Evolutionary conservation across 2,329 filamentous ascomycete species (phyloP), one percentile per base, ranked within the genome.

Genomic region (Arthrobotrys entomopaga): DNA sequence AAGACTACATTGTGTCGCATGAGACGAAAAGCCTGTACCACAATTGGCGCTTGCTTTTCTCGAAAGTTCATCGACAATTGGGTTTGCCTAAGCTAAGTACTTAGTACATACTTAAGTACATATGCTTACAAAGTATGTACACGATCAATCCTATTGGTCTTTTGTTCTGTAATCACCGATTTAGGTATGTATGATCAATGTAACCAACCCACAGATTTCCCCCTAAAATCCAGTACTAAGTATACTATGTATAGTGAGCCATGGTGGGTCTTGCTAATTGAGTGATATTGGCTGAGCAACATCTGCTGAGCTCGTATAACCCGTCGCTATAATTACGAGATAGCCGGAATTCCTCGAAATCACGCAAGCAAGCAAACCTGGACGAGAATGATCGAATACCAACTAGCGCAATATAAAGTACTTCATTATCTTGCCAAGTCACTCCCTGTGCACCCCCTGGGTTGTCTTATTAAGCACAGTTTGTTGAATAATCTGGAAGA

Each of bases 21-120:
- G 69, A 66, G 60, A 57, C 69, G 54, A 65, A 52, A 66, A 52
- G 40, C 48, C 61, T 73, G 69, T 73, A 56, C 49, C 24, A 73
- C 69, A 29, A 53, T 53, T 61, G 54, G 69, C 61, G 69, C 69
- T 66, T 73, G 69, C 48, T 20, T 58, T 54, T 46, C 42, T 43
- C 53, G 56, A 22, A 43, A 22, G 13, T 65, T 29, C 15, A 24
- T 43, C 46, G 53, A 46, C 13, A 46, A 46, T 46, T 46, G 16
- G 13, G 42, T 16, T 46, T 46, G 42, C 42, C 16, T 19, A 40
- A 7, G 34, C 6, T 40, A 40, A 40, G 13, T 40, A 40, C 13
- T 40, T 40, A 40, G n/a, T n/a, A n/a, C n/a, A n/a, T n/a, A n/a
- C n/a, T n/a, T n/a, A n/a, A n/a, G n/a, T n/a, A 2, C 29, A 34